Percentiles rank a stretch among this genome's conserved stretches.
phyloP scores from a whole-genome alignment of 73 alveolate species.

The Tetrahymena malaccensis region DNA sequence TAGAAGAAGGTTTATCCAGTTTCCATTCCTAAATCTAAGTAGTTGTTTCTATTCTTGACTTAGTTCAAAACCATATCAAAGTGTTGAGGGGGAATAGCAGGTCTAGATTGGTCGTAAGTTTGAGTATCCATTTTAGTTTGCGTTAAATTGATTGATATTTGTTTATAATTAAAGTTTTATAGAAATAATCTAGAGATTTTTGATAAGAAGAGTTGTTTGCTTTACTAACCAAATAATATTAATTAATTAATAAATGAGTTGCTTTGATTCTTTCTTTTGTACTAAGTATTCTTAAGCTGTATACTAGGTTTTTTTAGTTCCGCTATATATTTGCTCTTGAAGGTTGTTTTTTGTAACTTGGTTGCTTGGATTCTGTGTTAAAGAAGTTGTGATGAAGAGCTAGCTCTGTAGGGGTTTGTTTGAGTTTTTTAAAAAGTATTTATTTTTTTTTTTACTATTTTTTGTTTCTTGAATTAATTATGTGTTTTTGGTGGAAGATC shows the following conservation, averaged over 20 bases:
- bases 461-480: background rate
- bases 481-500: background rate
- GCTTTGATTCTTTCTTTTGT: background rate
- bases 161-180: background rate
- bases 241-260: background rate
- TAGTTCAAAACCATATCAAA: background rate
- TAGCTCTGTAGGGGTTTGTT: background rate
- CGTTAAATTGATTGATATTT: background rate
- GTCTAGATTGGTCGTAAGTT: background rate
- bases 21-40: background rate
- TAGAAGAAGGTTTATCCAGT: background rate
- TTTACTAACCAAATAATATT: background rate
- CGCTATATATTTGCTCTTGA: background rate
- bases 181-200: background rate
- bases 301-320: background rate
- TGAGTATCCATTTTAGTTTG: background rate
- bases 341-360: background rate
- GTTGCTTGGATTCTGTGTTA: background rate
- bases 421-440: background rate
- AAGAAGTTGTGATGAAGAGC: background rate
- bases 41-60: background rate
- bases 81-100: background rate
- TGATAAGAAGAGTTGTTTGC: background rate
- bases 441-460: background rate
- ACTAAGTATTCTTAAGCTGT: background rate